Percentiles rank a stretch among this genome's conserved stretches.
phyloP scores from a whole-genome alignment of 2,329 filamentous ascomycete species.

The Alternaria sp. region DNA sequence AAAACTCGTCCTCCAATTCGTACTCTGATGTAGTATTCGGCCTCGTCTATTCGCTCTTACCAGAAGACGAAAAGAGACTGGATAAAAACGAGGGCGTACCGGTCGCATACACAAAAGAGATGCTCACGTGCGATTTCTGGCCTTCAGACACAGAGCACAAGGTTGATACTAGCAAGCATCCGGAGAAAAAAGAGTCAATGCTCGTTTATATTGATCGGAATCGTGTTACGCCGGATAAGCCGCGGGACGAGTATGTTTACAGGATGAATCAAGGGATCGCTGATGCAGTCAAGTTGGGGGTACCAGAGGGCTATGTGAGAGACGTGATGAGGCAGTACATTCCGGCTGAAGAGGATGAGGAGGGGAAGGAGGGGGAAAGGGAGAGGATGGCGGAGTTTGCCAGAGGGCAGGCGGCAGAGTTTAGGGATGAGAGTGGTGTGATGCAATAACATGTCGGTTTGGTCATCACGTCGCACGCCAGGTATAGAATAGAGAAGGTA shows the following conservation, averaged over 20 bases:
- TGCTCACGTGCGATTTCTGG: slow-evolving; percentile 55
- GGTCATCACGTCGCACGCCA: not conserved
- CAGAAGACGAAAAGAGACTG: slow-evolving; percentile 36
- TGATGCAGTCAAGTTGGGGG: slow-evolving; percentile 62
- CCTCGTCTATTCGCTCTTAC: slow-evolving; percentile 39
- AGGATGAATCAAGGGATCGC: slow-evolving; percentile 69
- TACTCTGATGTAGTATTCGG: slow-evolving; percentile 37
- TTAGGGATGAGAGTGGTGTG: slow-evolving; percentile 43
- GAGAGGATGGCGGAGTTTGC: slow-evolving; percentile 30
- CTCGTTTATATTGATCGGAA: slow-evolving; percentile 67
- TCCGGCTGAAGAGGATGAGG: slow-evolving; percentile 33
- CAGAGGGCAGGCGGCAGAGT: slow-evolving; percentile 45
- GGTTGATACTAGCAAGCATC: slow-evolving; percentile 29
- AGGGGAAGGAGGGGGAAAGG: slow-evolving; percentile 20
- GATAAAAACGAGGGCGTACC: slow-evolving; percentile 67
- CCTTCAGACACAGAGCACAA: not conserved
- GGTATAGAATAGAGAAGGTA: not conserved
- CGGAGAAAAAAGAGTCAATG: slow-evolving; percentile 43
- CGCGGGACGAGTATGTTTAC: slow-evolving; percentile 64
- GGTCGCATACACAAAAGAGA: slow-evolving; percentile 63
- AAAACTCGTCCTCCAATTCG: not conserved
- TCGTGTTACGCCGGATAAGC: slow-evolving; percentile 47
- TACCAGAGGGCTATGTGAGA: slow-evolving; percentile 64
- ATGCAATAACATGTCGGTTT: slow-evolving; percentile 1
- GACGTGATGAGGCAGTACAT: slow-evolving; percentile 61